Evolutionary conservation across 176 grass and related monocot genomes (phyloP).

Genomic region (Aegilops umbellulata): DNA sequence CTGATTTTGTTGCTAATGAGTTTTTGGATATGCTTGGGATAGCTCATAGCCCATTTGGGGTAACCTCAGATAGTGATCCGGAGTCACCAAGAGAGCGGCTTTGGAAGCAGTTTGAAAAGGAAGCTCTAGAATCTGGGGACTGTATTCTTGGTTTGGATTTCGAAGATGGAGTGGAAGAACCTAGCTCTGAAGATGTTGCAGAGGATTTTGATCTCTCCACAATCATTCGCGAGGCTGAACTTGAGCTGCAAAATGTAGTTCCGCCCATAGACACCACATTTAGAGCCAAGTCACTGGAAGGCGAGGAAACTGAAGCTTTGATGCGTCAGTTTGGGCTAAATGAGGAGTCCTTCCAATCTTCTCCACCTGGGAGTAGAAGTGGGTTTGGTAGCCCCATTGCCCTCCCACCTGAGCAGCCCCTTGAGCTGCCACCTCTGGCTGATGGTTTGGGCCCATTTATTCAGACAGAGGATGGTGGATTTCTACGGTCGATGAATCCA

Average conservation of each 20-base stretch:
- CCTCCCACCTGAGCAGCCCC: conserved; percentile 60
- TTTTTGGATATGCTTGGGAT: conserved; percentile 91
- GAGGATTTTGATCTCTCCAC: conserved; percentile 65
- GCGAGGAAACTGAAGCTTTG: conserved; percentile 84
- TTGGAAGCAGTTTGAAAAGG: conserved; percentile 92
- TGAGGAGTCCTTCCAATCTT: conserved; percentile 66
- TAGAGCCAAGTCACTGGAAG: conserved; percentile 72
- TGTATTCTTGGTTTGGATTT: conserved; percentile 63
- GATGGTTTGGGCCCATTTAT: conserved; percentile 85
- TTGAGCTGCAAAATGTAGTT: conserved; percentile 59
- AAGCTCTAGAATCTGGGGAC: conserved; percentile 65
- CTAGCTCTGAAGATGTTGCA: conserved; percentile 31
- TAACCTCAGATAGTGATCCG: conserved; percentile 54
- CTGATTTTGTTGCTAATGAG: conserved; percentile 76
- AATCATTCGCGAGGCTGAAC: conserved; percentile 70
- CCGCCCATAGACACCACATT: conserved; percentile 38
- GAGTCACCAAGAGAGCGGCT: conserved; percentile 86
- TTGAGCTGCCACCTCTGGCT: conserved; percentile 56
- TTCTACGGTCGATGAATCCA: conserved; percentile 83
- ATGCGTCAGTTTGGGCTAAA: conserved; percentile 86
- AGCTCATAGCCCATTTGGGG: conserved; percentile 63
- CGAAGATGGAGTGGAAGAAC: conserved; percentile 40
- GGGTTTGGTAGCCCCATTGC: conserved; percentile 82
- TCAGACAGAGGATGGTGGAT: conserved; percentile 86
- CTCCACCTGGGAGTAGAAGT: conserved; percentile 55